A percentile compares a stretch with the other conserved stretches of the same genome.
Evolutionary conservation across 805 yeast species (phyloP).

Genomic region (Lipomyces japonicus): DNA sequence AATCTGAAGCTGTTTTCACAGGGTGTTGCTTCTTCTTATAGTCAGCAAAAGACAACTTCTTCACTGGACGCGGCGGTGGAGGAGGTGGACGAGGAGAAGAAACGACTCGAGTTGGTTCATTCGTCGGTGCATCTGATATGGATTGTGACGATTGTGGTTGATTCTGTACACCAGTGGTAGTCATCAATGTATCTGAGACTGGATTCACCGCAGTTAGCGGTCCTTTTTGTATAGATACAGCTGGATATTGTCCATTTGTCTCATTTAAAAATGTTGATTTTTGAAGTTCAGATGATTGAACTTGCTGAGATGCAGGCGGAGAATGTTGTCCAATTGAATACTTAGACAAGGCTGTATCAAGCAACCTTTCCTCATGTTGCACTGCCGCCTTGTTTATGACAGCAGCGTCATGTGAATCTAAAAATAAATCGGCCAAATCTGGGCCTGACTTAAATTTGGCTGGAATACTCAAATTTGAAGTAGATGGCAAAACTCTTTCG

Average conservation of each 20-base stretch:
- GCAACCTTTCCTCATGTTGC: constrained; percentile 2
- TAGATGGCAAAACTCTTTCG: background rate
- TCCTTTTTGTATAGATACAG: background rate
- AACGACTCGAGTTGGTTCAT: background rate
- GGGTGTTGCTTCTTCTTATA: constrained; percentile 30
- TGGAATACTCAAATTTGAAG: background rate
- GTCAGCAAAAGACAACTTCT: constrained; percentile 32
- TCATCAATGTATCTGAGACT: background rate
- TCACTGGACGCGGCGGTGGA: constrained; percentile 28
- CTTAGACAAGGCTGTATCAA: too few species aligned
- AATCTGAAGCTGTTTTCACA: too few species aligned
- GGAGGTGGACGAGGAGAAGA: background rate
- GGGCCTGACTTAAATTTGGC: constrained; percentile 13
- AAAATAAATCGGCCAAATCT: constrained; percentile 19
- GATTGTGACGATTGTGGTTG: background rate
- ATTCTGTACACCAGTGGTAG: background rate
- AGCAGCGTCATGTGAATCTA: constrained; percentile 11
- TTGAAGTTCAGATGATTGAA: too few species aligned
- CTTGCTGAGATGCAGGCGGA: too few species aligned
- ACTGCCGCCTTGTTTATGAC: background rate
- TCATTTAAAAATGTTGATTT: too few species aligned
- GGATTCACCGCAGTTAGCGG: background rate
- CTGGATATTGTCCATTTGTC: too few species aligned
- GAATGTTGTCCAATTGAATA: too few species aligned
- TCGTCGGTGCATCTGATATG: background rate